Conservation (phyloP, 176 grass and related monocot species). For the Oryza glaberrima region DNA sequence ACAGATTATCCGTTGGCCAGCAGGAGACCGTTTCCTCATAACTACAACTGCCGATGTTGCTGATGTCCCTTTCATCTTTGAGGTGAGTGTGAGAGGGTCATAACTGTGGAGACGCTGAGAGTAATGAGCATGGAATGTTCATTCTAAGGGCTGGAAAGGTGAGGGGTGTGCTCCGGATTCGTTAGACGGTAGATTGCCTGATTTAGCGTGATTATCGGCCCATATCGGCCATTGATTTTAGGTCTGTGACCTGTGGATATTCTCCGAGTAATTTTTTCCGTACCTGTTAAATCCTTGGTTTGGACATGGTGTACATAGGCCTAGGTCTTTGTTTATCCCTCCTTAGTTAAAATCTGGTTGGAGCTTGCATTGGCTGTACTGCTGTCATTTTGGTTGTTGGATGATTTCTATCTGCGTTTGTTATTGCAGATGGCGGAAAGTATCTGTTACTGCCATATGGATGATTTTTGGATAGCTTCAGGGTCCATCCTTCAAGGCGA, state of each 20-base stretch:
- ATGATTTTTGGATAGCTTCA: no score
- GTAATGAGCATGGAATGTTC: slow-evolving; percentile 1
- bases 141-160: slow-evolving; percentile 6
- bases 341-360: slow-evolving; percentile 11
- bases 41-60: not conserved
- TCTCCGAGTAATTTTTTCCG: slow-evolving; percentile 21
- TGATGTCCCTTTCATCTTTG: slow-evolving; percentile 38
- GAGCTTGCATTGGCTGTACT: slow-evolving; percentile 12
- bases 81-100: not conserved
- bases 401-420: slow-evolving; percentile 1
- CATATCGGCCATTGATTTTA: slow-evolving; percentile 57
- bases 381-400: not conserved
- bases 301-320: slow-evolving; percentile 49
- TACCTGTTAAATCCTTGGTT: slow-evolving; percentile 38
- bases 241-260: slow-evolving; percentile 48
- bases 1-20: slow-evolving; percentile 45
- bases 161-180: not conserved
- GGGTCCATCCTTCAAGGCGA: no score
- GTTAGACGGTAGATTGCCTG: slow-evolving; percentile 45
- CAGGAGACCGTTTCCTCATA: slow-evolving; percentile 57
- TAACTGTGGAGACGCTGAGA: not conserved
- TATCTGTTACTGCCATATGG: no score
- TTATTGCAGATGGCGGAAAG: not conserved
- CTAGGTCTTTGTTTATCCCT: slow-evolving; percentile 26
- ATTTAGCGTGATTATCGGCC: slow-evolving; percentile 45